A percentile compares a stretch with the other conserved stretches of the same genome.
phyloP scores from a whole-genome alignment of 441 rosid genomes.

The Bocquillonia castaneifolia region DNA sequence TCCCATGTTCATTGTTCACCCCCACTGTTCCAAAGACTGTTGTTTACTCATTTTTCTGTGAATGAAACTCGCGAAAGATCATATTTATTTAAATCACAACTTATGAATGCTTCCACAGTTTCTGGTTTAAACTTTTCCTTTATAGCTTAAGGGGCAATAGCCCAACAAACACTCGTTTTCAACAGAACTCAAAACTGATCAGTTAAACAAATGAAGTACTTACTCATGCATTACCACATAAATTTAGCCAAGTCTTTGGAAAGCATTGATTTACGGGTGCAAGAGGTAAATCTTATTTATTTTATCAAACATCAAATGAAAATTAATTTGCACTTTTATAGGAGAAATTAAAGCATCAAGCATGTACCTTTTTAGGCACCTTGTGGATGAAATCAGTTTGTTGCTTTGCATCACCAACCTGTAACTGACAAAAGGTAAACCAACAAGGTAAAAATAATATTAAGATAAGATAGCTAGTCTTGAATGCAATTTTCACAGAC shows the following conservation, averaged over 20 bases:
- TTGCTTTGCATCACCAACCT: conserved; percentile 68
- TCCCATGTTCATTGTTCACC: not conserved
- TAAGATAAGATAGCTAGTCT: not conserved
- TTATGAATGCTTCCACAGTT: not conserved
- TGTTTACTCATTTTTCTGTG: not conserved
- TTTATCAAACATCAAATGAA: not conserved
- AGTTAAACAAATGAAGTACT: too few species aligned
- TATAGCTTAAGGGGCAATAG: not conserved
- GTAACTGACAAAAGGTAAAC: conserved; percentile 19
- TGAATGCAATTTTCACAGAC: not conserved
- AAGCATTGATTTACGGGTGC: not conserved
- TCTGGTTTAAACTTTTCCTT: not conserved
- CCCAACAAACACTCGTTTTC: not conserved
- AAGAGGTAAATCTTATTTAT: not conserved
- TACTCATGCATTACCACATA: too few species aligned
- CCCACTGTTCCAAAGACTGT: not conserved
- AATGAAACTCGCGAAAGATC: not conserved
- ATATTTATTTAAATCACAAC: not conserved
- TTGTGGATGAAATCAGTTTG: conserved; percentile 72
- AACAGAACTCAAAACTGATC: not conserved
- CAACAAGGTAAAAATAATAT: not conserved
- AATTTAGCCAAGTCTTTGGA: not conserved
- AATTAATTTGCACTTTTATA: not conserved
- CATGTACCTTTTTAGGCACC: conserved; percentile 60
- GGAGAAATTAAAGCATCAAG: conserved; percentile 11